Evolutionary conservation across 23 red algal species (phyloP).

Genomic region (Gracilaria gracilis): DNA sequence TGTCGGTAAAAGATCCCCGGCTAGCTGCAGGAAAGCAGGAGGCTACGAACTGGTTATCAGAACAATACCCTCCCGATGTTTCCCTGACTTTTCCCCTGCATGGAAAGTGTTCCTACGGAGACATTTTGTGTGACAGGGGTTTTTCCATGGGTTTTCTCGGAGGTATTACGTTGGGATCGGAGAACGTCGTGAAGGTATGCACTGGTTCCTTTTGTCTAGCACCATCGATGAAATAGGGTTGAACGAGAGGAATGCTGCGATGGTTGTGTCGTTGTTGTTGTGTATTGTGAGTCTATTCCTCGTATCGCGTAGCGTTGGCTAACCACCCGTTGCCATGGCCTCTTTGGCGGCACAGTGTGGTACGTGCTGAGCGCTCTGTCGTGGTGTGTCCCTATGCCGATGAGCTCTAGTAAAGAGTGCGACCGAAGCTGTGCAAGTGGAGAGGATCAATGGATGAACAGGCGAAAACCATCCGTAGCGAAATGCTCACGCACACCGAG

Average conservation of each 20-base stretch:
- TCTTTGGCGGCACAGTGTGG: not conserved
- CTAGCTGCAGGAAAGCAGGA: not conserved
- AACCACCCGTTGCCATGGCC: no score
- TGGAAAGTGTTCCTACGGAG: no score
- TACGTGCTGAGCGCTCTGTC: conserved; percentile 20
- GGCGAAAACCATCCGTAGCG: no score
- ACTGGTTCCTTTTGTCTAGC: not conserved
- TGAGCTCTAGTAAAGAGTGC: not conserved
- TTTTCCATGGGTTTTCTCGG: not conserved
- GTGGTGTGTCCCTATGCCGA: conserved; percentile 7
- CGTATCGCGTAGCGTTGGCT: no score
- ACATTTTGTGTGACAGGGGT: no score
- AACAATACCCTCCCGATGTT: not conserved
- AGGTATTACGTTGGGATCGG: not conserved
- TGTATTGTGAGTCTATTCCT: no score
- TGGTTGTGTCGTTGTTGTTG: no score
- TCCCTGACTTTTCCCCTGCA: not conserved
- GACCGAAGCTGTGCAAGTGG: no score
- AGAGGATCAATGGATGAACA: no score
- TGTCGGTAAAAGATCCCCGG: not conserved
- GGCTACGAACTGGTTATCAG: not conserved
- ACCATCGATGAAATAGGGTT: not conserved
- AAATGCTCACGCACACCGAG: no score
- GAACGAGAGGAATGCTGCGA: not conserved
- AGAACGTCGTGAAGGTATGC: not conserved